Conservation (phyloP, 345 rosid genomes). For the Anastatica hierochuntica region DNA sequence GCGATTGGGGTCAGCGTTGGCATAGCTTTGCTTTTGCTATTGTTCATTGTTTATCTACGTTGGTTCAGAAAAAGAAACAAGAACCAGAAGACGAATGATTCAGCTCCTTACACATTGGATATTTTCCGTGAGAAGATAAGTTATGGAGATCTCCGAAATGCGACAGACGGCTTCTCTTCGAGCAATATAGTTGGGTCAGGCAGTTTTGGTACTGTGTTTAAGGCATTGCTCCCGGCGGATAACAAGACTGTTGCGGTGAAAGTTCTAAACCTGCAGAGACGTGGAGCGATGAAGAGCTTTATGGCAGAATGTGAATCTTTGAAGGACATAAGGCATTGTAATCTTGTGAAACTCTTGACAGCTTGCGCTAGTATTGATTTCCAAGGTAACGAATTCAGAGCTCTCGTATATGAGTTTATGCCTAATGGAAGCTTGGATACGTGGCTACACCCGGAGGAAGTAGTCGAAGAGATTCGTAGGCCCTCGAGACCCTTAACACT, state of each 20-base stretch:
- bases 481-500: too few relatives aligned
- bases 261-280: slow-evolving; percentile 29
- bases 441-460: too few relatives aligned
- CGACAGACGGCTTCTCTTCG: slow-evolving; percentile 1
- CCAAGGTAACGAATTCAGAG: slow-evolving; percentile 39
- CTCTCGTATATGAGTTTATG: slow-evolving; percentile 34
- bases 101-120: not conserved
- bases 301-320: slow-evolving; percentile 37
- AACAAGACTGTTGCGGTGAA: slow-evolving; percentile 24
- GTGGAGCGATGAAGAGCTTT: slow-evolving; percentile 39
- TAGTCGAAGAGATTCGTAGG: too few relatives aligned
- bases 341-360: slow-evolving; percentile 37
- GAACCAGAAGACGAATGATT: not conserved
- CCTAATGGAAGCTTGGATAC: too few relatives aligned
- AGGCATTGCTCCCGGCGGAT: not conserved
- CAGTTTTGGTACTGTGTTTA: slow-evolving; percentile 6
- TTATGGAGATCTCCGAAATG: not conserved
- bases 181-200: not conserved
- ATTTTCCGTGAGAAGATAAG: not conserved
- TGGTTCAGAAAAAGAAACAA: not conserved
- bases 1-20: not conserved
- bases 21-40: not conserved
- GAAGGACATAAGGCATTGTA: slow-evolving; percentile 36
- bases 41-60: not conserved
- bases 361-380: slow-evolving; percentile 41